Evolutionary conservation across 192 early-diverging fungal species (phyloP).

Genomic region (Coemansia sp.): DNA sequence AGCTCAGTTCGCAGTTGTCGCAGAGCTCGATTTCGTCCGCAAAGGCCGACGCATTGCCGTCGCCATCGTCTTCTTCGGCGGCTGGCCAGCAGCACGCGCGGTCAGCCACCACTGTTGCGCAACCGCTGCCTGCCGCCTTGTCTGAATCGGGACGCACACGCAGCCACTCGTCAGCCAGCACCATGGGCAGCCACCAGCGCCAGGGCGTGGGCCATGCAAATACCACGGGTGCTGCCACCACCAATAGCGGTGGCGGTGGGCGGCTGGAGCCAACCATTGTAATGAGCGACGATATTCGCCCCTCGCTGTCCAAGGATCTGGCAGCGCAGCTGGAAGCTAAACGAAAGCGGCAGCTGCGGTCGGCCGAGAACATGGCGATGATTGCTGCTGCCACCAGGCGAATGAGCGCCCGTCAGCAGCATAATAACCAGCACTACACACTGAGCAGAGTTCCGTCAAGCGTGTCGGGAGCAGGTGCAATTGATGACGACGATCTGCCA

Average conservation of each 20-base stretch:
- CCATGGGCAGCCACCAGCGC: not conserved
- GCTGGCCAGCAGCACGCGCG: constrained; percentile 5
- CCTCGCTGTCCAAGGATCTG: constrained; percentile 23
- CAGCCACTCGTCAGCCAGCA: constrained; percentile 41
- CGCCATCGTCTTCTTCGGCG: not conserved
- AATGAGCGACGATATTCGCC: constrained; percentile 58
- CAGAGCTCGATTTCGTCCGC: constrained; percentile 11
- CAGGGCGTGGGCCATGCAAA: no score
- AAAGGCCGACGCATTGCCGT: not conserved
- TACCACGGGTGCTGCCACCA: no score
- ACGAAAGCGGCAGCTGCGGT: constrained; percentile 25
- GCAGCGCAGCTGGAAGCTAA: constrained; percentile 14
- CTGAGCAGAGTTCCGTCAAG: not conserved
- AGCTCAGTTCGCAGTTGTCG: constrained; percentile 23
- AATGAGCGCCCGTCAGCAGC: constrained; percentile 22
- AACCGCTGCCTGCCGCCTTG: constrained; percentile 4
- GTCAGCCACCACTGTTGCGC: not conserved
- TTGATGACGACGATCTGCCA: not conserved
- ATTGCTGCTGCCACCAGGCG: constrained; percentile 43
- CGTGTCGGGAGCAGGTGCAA: not conserved
- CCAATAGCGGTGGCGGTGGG: not conserved
- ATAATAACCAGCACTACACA: not conserved
- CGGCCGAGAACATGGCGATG: constrained; percentile 36
- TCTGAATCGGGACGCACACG: constrained; percentile 24
- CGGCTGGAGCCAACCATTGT: constrained; percentile 59